phyloP scores from a whole-genome alignment of 371 early-diverging fungal species.

The Mortierella sp. region DNA sequence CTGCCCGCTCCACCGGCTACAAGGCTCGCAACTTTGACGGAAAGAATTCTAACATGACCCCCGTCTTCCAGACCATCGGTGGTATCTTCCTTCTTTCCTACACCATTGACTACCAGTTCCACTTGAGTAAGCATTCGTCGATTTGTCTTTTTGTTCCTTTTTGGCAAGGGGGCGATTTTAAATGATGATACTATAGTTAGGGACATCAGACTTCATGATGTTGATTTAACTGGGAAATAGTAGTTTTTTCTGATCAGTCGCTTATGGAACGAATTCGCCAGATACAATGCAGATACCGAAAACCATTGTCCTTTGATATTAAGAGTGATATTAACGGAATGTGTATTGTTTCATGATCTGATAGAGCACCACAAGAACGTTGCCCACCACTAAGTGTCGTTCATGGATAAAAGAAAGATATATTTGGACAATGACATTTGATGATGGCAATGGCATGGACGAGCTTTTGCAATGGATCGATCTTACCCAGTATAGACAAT shows the following conservation, averaged over 20 bases:
- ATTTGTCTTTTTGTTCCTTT: background rate
- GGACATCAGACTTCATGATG: slow-evolving; percentile 40
- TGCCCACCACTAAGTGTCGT: slow-evolving; percentile 68
- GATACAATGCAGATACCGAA: background rate
- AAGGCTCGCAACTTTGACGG: slow-evolving; percentile 78
- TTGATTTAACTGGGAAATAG: slow-evolving; percentile 44
- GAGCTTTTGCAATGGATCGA: too few relatives aligned
- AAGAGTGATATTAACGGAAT: background rate
- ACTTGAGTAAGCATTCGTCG: slow-evolving; percentile 68
- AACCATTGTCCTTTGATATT: background rate
- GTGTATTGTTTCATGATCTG: background rate
- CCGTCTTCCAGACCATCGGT: slow-evolving; percentile 67
- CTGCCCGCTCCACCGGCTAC: slow-evolving; percentile 58
- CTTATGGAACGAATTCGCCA: background rate
- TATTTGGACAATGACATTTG: background rate
- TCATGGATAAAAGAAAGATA: too few relatives aligned
- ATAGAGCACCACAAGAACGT: slow-evolving; percentile 81
- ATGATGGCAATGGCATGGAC: slow-evolving; percentile 5
- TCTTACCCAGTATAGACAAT: too few relatives aligned
- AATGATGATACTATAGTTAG: slow-evolving; percentile 36
- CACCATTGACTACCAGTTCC: slow-evolving; percentile 78
- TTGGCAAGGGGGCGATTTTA: background rate
- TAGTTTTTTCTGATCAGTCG: slow-evolving; percentile 21
- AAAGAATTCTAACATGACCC: slow-evolving; percentile 70
- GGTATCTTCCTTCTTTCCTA: slow-evolving; percentile 68